A percentile compares a stretch with the other conserved stretches of the same genome.
phyloP scores from a whole-genome alignment of 1,139 yeast species.

The Magnusiomyces fungicola region DNA sequence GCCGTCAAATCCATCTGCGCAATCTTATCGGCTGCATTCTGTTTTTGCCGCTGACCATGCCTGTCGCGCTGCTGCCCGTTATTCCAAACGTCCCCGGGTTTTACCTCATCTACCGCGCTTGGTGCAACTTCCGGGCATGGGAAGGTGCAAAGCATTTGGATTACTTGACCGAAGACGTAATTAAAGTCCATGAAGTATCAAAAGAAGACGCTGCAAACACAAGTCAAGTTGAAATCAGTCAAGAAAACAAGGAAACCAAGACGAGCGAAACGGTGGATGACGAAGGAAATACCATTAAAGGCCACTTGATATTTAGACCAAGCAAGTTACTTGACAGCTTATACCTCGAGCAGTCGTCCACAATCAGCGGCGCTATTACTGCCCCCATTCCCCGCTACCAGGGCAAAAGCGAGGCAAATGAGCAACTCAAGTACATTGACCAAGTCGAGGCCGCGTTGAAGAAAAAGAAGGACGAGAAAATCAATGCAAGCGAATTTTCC shows the following conservation, averaged over 20 bases:
- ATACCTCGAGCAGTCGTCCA: neutral
- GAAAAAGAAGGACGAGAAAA: too few species aligned
- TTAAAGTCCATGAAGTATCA: too few species aligned
- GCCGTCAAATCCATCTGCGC: conserved; percentile 39
- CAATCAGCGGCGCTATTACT: too few species aligned
- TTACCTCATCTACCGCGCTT: conserved; percentile 71
- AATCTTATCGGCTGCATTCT: conserved; percentile 45
- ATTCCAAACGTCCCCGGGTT: conserved; percentile 95
- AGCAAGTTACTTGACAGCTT: neutral
- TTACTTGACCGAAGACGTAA: conserved; percentile 37
- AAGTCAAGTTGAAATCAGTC: neutral
- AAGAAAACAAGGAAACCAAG: too few species aligned
- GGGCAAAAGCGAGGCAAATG: too few species aligned
- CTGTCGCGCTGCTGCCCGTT: conserved; percentile 76
- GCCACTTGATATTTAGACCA: conserved; percentile 1
- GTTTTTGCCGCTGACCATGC: conserved; percentile 71
- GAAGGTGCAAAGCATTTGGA: conserved; percentile 66
- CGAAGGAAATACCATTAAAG: too few species aligned
- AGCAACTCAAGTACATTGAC: too few species aligned
- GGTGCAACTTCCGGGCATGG: conserved; percentile 76
- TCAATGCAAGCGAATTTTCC: neutral
- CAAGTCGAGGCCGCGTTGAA: too few species aligned
- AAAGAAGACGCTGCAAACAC: neutral
- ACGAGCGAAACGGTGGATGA: too few species aligned
- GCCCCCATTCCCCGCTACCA: too few species aligned